Conservation (phyloP, 179 eudicot species). For the Gypsophila paniculata region DNA sequence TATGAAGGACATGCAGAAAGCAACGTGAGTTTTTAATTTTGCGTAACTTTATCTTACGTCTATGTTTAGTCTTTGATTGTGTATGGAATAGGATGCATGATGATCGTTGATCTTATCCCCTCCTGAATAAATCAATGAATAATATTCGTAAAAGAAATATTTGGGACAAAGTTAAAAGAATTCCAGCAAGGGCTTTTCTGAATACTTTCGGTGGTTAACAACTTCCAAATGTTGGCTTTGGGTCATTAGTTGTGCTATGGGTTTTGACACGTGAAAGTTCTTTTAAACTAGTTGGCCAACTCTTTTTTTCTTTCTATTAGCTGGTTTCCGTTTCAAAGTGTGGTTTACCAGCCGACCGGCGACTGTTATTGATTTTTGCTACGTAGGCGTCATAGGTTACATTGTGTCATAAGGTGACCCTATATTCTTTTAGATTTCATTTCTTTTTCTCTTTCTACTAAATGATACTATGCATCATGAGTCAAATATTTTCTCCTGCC, state of each 20-base stretch:
- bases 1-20: conserved; percentile 91
- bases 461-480: too few species aligned
- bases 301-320: neutral
- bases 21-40: conserved; percentile 53
- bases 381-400: neutral
- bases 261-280: neutral
- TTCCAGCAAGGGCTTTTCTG: neutral
- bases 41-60: neutral
- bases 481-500: too few species aligned
- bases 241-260: neutral
- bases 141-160: neutral
- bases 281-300: neutral
- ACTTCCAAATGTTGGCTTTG: neutral
- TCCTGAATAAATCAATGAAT: neutral
- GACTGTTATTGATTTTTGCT: neutral
- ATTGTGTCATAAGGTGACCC: too few species aligned
- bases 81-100: neutral
- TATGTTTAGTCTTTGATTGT: conserved; percentile 2
- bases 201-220: neutral
- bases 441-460: too few species aligned
- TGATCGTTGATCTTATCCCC: neutral
- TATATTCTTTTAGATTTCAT: too few species aligned
- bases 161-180: neutral
- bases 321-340: neutral
- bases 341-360: too few species aligned